Base-by-base conservation (phyloP, 1,284 basidiomycete genomes). In the Apiotrichum brassicae region DNA sequence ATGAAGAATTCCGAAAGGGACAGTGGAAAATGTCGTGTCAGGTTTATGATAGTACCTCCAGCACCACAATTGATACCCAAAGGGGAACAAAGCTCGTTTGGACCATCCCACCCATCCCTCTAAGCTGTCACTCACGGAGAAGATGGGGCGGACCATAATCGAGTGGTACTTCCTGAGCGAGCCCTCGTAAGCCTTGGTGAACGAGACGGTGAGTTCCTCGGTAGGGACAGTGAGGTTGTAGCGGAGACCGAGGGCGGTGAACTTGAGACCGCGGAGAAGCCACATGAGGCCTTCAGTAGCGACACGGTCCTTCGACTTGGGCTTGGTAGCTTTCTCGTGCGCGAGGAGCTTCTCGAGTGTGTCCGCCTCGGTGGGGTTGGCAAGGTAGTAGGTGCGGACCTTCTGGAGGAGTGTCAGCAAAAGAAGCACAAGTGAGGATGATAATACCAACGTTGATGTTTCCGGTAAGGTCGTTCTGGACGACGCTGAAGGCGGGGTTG, bases 241-340 rank as follows among this genome's bases (percentile, higher is more conserved):
- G 55, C 86, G 80, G 43, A 98, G 81, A 9, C 87, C 88, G 54
- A 84, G 78, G 68, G 87, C 84, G 24, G 94, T 99, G 76, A 99
- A 98, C 40, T 84, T 81, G 51, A 95, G 81, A 4, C 91, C 94
- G 32, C 91, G 82, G 46, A 87, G 77, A 43, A 98, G 80, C 94
- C 93, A 98, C 74, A 97, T 77, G 48, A 97, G 79, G 16, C 89
- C 92, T 62, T 95, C 86, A 0, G 92, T 95, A 4, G 93, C 90
- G 0, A 63, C 54, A 16, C 63, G 48, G 73, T 92, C 90, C 78
- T 93, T 91, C 71, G 89, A 85, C 38, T 62, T 64, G 26, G 62
- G 44, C 41, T 60, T 43, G n/a, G 46, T 49, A 24, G 77, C 78
- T 70, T 87, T 84, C 75, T 98, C 95, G 65, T 87, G 85, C 64